Conservation (phyloP, 2,329 filamentous ascomycete genomes). For the Botrytis galanthina region DNA sequence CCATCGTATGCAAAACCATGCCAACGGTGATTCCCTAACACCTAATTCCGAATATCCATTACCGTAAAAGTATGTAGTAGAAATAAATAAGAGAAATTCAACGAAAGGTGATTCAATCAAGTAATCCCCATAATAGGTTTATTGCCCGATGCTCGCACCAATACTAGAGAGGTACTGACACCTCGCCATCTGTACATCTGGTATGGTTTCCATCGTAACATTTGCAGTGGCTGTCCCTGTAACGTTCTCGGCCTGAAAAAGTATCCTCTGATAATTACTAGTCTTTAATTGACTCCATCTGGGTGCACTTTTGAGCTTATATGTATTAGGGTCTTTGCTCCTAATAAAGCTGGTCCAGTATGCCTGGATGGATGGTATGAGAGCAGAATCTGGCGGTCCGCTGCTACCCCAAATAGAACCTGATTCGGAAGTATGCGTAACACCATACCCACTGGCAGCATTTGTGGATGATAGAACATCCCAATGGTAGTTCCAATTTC, state of each 20-base stretch:
- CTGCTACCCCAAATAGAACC: conserved; percentile 61
- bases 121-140: not conserved
- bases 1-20: not conserved
- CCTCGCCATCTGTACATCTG: conserved; percentile 7
- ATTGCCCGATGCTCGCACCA: conserved; percentile 15
- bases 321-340: conserved; percentile 60
- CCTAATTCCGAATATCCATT: not conserved
- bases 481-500: conserved; percentile 62
- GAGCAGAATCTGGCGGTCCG: conserved; percentile 40
- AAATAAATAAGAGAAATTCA: not conserved
- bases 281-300: conserved; percentile 46
- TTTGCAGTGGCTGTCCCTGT: not conserved
- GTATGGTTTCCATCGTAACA: conserved; percentile 19
- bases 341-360: conserved; percentile 75
- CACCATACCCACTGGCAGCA: conserved; percentile 55
- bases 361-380: conserved; percentile 54
- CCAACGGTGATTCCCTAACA: not conserved
- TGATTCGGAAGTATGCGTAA: conserved; percentile 64
- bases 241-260: conserved; percentile 2
- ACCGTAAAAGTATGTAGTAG: not conserved
- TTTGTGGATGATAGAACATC: conserved; percentile 58
- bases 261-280: not conserved
- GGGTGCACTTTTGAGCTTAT: conserved; percentile 46
- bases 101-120: not conserved
- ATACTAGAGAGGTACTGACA: conserved; percentile 19